phyloP scores from a whole-genome alignment of 2,329 filamentous ascomycete species.

The Aspergillus proliferans region DNA sequence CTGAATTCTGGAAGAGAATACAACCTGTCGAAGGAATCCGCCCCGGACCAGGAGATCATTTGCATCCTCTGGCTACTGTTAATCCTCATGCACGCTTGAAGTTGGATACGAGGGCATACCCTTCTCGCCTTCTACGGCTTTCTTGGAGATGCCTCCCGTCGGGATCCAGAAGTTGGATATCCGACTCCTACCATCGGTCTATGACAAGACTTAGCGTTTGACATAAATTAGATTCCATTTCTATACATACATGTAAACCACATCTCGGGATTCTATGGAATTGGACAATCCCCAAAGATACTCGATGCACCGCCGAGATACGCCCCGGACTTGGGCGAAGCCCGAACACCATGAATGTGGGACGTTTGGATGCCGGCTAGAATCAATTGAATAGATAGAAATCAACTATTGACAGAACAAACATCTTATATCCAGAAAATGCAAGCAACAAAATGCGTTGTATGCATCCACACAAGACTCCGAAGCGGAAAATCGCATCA shows the following conservation, averaged over 20 bases:
- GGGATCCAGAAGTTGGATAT: conserved; percentile 76
- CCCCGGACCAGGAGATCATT: conserved; percentile 63
- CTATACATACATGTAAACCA: conserved; percentile 31
- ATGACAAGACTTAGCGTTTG: conserved; percentile 6
- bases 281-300: conserved; percentile 17
- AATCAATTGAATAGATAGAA: neutral
- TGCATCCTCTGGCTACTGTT: conserved; percentile 45
- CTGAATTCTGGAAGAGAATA: conserved; percentile 3
- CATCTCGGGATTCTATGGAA: conserved; percentile 14
- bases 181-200: conserved; percentile 54
- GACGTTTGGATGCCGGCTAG: neutral
- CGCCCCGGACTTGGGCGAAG: conserved; percentile 19
- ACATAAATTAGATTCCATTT: neutral
- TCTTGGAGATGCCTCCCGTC: conserved; percentile 59
- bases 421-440: too few species aligned
- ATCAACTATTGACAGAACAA: conserved; percentile 1
- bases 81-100: conserved; percentile 21
- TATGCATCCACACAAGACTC: neutral
- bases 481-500: conserved; percentile 10
- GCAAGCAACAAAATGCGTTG: neutral
- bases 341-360: conserved; percentile 21
- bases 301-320: conserved; percentile 18
- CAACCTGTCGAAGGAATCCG: conserved; percentile 67
- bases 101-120: conserved; percentile 15
- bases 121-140: conserved; percentile 45